Evolutionary conservation across 495 filamentous ascomycete species (phyloP).

Genomic region (Penicillium ochrochloron): DNA sequence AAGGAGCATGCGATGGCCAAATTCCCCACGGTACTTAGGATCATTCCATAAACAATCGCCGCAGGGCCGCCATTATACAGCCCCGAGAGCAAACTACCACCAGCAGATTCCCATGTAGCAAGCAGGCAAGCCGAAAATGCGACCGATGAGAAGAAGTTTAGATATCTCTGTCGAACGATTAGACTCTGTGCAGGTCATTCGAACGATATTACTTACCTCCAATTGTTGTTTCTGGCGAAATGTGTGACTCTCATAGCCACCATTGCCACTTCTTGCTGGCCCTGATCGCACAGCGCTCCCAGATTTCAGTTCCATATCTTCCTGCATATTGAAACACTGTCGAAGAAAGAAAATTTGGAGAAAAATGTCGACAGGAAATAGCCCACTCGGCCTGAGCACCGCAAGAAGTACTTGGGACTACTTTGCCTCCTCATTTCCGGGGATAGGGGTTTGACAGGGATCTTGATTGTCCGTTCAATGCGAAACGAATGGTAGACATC

Average conservation of each 20-base stretch:
- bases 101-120: slow-evolving; percentile 43
- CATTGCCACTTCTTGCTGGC: slow-evolving; percentile 21
- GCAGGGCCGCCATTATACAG: slow-evolving; percentile 39
- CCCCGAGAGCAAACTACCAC: slow-evolving; percentile 31
- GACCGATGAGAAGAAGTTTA: slow-evolving; percentile 40
- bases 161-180: slow-evolving; percentile 34
- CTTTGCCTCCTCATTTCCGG: slow-evolving; percentile 11
- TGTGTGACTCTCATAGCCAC: slow-evolving; percentile 21
- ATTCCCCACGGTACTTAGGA: slow-evolving; percentile 34
- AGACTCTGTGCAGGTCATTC: slow-evolving; percentile 9
- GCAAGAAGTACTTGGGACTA: slow-evolving; percentile 16
- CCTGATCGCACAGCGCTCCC: slow-evolving; percentile 26
- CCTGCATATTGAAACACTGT: slow-evolving; percentile 25
- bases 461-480: slow-evolving; percentile 18
- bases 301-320: slow-evolving; percentile 32
- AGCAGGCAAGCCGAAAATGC: slow-evolving; percentile 40
- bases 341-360: slow-evolving; percentile 4
- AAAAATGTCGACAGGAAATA: slow-evolving; percentile 10
- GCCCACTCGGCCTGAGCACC: not conserved
- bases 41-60: slow-evolving; percentile 36
- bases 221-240: slow-evolving; percentile 33
- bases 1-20: slow-evolving; percentile 36
- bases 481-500: slow-evolving; percentile 17
- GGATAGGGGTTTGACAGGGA: slow-evolving; percentile 18
- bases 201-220: slow-evolving; percentile 21